Base-by-base conservation (phyloP, 805 yeast genomes). In the Candida morakotiae region DNA sequence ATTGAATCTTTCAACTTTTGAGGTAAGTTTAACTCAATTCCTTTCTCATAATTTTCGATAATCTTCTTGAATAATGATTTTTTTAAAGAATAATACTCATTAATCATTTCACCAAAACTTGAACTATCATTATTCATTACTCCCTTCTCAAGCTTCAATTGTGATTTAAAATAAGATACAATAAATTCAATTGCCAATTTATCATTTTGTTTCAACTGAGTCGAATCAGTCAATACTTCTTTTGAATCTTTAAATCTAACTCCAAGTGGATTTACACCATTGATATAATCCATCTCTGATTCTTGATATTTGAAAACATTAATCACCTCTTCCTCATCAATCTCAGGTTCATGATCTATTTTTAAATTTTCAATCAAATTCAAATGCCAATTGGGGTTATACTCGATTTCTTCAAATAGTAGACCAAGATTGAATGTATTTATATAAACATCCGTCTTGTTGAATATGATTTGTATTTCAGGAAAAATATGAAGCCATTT, bases 391-490 rank as follows among this genome's bases (percentile, higher is more conserved):
- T 29, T 38, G 84, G 72, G 88, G 93, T 87, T 24, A 81, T 71
- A 55, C 83, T 91, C 42, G 85, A 75, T 4, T 85, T 71, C 38
- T 77, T 78, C 38, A 84, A 55, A 50, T 14, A 53, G 35, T 4
- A 47, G 25, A 1, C 56, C 55, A 13, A 57, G 39, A 10, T 45
- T 46, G 18, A 39, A 34, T n/a, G 53, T 42, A 21, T 53, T 48
- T 11, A 54, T n/a, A 23, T 44, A 32, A 2, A 45, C 41, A 4
- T 40, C 38, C n/a, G 40, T 35, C 4, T 36, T 16, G 13, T 28
- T 22, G 8, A 31, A 10, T 4, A 52, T 41, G 4, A 56, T 20
- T 34, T 58, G 64, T n/a, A 59, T 41, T 10, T 47, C 47, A 0
- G 65, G 64, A 16, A 48, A 23, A 3, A 60, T 47, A 7, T 53